phyloP scores from a whole-genome alignment of 2,329 filamentous ascomycete genomes.

The Onygenales sp. region DNA sequence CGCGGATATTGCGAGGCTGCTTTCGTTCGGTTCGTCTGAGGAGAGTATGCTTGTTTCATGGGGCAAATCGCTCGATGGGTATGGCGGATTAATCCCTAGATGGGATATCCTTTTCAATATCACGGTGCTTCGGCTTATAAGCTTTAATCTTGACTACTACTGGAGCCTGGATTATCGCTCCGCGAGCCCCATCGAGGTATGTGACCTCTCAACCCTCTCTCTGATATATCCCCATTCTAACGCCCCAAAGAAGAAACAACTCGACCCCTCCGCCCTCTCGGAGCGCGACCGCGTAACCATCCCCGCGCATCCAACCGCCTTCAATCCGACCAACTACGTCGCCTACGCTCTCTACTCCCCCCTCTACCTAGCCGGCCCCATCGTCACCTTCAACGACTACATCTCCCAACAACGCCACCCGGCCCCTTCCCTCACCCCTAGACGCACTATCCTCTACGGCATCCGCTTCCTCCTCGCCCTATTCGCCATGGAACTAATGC shows the following conservation, averaged over 20 bases:
- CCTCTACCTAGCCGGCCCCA: conserved; percentile 84
- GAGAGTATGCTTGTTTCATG: conserved; percentile 45
- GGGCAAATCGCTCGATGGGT: conserved; percentile 65
- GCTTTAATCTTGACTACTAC: conserved; percentile 94
- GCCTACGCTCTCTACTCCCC: conserved; percentile 87
- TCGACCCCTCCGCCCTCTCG: conserved; percentile 76
- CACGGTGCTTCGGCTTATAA: conserved; percentile 82
- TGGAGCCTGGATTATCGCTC: conserved; percentile 66
- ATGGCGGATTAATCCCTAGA: conserved; percentile 72
- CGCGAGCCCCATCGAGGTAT: conserved; percentile 70
- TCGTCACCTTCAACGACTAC: conserved; percentile 97
- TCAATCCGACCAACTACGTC: conserved; percentile 72
- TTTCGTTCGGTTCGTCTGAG: conserved; percentile 35
- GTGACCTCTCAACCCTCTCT: conserved; percentile 17
- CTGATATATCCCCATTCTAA: conserved; percentile 15
- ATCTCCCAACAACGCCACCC: conserved; percentile 73
- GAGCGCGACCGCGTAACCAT: conserved; percentile 78
- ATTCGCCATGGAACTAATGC: conserved; percentile 79
- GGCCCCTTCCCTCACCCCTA: conserved; percentile 57
- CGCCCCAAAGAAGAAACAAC: conserved; percentile 87
- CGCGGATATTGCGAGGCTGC: conserved; percentile 48
- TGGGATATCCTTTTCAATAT: conserved; percentile 99
- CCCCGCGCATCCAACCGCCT: conserved; percentile 63
- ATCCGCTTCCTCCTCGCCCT: conserved; percentile 72
- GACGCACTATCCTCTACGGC: conserved; percentile 69